Evolutionary conservation across 768 basidiomycete species (phyloP).

Genomic region (Tulasnella sp.): DNA sequence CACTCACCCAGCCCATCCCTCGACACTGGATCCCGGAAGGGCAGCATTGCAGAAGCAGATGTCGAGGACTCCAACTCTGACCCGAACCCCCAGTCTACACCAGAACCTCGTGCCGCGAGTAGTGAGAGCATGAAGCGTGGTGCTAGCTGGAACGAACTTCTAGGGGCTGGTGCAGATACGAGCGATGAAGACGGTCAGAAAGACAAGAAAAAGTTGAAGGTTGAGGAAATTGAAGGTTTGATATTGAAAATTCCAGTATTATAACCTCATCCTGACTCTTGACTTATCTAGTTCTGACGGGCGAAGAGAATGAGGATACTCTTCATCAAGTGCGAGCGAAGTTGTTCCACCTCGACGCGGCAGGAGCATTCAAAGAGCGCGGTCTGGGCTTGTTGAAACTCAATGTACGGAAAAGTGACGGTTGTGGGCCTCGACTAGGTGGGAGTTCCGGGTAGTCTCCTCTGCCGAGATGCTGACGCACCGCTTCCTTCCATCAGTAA

Average conservation of each 20-base stretch:
- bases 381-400: conserved; percentile 28
- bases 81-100: too few species aligned
- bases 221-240: conserved; percentile 29
- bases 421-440: conserved; percentile 27
- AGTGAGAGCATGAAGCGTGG: not conserved
- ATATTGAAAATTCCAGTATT: not conserved
- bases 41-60: not conserved
- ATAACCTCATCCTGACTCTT: not conserved
- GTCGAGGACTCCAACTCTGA: not conserved
- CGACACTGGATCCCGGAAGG: not conserved
- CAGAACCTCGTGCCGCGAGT: not conserved
- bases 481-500: conserved; percentile 22
- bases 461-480: not conserved
- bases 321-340: conserved; percentile 27
- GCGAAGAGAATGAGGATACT: conserved; percentile 31
- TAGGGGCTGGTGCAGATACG: not conserved
- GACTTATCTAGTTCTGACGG: conserved; percentile 25
- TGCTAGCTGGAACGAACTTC: conserved; percentile 8
- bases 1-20: conserved; percentile 6
- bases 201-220: conserved; percentile 24
- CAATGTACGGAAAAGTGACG: conserved; percentile 24
- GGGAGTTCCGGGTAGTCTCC: conserved; percentile 12
- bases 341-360: conserved; percentile 27
- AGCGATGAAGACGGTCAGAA: conserved; percentile 19
- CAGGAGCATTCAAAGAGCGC: conserved; percentile 28